Base-by-base conservation (phyloP, 139 green algal species). In the Picochlorum costavermella region DNA sequence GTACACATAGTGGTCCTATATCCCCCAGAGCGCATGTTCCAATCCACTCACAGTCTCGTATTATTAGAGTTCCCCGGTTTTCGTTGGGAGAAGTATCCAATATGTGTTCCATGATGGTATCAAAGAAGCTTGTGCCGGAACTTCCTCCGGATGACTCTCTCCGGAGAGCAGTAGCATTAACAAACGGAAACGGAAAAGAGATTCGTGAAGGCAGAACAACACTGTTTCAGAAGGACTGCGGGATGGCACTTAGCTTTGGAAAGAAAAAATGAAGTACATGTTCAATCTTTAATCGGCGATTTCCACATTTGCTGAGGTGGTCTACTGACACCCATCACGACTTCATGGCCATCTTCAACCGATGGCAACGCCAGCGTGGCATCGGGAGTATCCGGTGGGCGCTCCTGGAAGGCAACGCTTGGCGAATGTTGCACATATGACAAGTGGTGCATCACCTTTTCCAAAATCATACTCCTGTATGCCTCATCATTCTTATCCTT, bases 401-500 rank as follows among this genome's bases (percentile, higher is more conserved):
- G 61, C 31, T 82, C 72, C 25, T 81, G 72, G 36, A 81, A 81
- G 2, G 56, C 49, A 6, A 80, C 67, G 16, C 67, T 64, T 5
- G 75, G 75, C 5, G 60, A 50, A 30, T 25, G 67, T 10, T 37
- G 9, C 33, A 79, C 43, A 16, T 66, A n/a, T 9, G 45, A 59
- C 48, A 81, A 33, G 23, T 65, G 56, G 36, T 72, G 36, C 17
- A 71, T 20, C 6, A 66, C 69, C 29, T 72, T 44, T 20, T 81
- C 26, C 46, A 62, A 62, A 3, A 85, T 61, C 31, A 50, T 59
- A 4, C 84, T 76, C 43, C 89, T 65, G 28, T 74, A 65, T 36
- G 80, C 71, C 2, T 28, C 26, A 1, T 60, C 65, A 76, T 91
- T 91, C 23, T 55, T 33, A 51, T 87, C 77, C 28, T 67, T 50